These are phyloP conservation scores for Cladosporium sp. DNA, from an alignment of 2,329 filamentous ascomycete species.

Conservation along the genomic window DNA sequence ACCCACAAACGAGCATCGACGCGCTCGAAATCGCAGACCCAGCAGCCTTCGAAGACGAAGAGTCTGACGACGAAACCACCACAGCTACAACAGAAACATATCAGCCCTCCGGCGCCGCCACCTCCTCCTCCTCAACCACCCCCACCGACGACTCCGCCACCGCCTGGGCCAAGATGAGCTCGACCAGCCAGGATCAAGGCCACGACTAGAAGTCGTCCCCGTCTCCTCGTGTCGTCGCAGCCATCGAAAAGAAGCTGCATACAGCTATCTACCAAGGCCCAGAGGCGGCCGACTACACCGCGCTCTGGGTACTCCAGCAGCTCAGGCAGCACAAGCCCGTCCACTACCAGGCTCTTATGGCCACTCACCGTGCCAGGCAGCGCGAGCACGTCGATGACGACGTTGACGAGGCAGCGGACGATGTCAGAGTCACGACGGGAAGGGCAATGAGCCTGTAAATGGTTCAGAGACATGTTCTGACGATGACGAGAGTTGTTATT, in stretches of 20 bases:
- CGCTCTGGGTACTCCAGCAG: background rate
- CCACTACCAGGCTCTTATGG: background rate
- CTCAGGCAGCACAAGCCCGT: background rate
- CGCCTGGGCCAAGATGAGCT: background rate
- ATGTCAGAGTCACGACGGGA: background rate
- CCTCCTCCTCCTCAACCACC: background rate
- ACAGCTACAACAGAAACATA: conserved; percentile 29
- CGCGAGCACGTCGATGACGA: background rate
- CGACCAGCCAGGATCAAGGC: background rate
- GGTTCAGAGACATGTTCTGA: too few relatives aligned
- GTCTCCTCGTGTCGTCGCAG: background rate
- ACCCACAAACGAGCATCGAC: conserved; percentile 15
- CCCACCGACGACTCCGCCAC: background rate
- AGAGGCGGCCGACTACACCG: background rate
- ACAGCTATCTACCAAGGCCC: background rate
- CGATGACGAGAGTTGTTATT: too few relatives aligned
- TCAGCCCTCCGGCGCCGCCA: background rate
- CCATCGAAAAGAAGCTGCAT: background rate
- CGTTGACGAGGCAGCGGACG: background rate
- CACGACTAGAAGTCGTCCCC: background rate
- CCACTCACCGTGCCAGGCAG: background rate
- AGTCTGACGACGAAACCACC: conserved; percentile 30
- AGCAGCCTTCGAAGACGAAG: conserved; percentile 43
- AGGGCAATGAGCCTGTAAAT: background rate
- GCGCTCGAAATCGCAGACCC: conserved; percentile 39